Evolutionary conservation across 352 stramenopile genomes (phyloP), one percentile per base, ranked within the genome.

Genomic region (Pythium folliculosum): DNA sequence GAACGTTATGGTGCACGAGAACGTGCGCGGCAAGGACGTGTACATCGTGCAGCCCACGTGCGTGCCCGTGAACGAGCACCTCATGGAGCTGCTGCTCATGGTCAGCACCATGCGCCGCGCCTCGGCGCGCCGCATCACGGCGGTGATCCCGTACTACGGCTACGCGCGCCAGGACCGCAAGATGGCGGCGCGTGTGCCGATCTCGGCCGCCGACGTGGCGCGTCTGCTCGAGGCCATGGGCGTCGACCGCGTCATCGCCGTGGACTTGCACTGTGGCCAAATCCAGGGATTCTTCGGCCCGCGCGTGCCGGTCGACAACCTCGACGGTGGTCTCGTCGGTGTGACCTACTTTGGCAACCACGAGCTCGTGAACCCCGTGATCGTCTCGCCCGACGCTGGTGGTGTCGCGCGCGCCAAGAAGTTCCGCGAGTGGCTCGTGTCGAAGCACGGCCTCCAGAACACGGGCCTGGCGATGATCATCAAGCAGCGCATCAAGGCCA

Each of bases 41-140:
- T 99, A 99, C 84, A 99, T 99, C 69, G 95, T 99, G 50, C 98
- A 99, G 84, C 97, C 98, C 9, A 99, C 98, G 37, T 99, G 97
- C 80, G 80, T 97, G 65, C 97, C 97, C 40, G 97, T 99, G 63
- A 99, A 99, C 81, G 97, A 99, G 81, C 99, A 99, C 79, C 86
- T 99, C 2, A 99, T 99, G 97, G 98, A 99, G 84, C 79, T 99
- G 57, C 79, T 99, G 79, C 91, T 99, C 23, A 98, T 98, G 92
- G 92, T 98, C 21, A 99, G 92, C 59, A 99, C 97, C 23, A 98
- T 99, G 82, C 93, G 97, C 52, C 91, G 98, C 62, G 97, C 98
- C 23, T 99, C 93, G 53, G 98, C 97, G n/a, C 87, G 97, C 52
- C 90, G 97, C 63, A 99, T 99, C 76, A 99, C 98, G 0, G 97